Evolutionary conservation across 192 early-diverging fungal species (phyloP).

Genomic region (Irineochytrium annulatum): DNA sequence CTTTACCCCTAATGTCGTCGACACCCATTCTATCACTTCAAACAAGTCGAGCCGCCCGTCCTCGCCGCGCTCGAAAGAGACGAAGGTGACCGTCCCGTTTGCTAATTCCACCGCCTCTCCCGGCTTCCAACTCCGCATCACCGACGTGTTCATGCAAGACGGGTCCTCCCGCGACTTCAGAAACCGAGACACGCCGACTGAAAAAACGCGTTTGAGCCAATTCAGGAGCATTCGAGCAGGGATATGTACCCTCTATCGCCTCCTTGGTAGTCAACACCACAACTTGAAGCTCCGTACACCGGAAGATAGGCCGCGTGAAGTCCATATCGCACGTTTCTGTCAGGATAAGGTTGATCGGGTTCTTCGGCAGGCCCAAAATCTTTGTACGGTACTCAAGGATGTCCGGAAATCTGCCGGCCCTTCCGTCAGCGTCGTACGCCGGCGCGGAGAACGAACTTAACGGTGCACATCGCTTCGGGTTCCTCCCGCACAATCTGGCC

Average conservation of each 20-base stretch:
- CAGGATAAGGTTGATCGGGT: constrained; percentile 22
- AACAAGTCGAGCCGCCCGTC: neutral
- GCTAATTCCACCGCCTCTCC: neutral
- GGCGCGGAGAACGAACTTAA: constrained; percentile 1
- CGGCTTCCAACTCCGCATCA: neutral
- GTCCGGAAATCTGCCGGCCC: constrained; percentile 15
- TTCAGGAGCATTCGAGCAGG: neutral
- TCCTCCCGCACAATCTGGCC: constrained; percentile 26
- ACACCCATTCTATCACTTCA: neutral
- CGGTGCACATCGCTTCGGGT: constrained; percentile 12
- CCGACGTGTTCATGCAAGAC: neutral
- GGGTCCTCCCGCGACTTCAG: too few relatives aligned
- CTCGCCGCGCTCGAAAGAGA: neutral
- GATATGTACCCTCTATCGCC: neutral
- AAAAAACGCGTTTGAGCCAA: neutral
- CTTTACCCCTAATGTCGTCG: constrained; percentile 9
- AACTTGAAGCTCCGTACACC: neutral
- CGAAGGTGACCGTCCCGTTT: constrained; percentile 12
- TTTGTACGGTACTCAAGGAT: constrained; percentile 17
- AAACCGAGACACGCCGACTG: too few relatives aligned
- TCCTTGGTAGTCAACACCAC: neutral
- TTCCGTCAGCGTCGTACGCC: neutral
- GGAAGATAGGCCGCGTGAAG: neutral
- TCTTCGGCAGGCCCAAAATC: constrained; percentile 4
- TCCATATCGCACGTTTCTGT: constrained; percentile 2